Base-by-base conservation (phyloP, 2,329 filamentous ascomycete species). In the Fusarium longipes region DNA sequence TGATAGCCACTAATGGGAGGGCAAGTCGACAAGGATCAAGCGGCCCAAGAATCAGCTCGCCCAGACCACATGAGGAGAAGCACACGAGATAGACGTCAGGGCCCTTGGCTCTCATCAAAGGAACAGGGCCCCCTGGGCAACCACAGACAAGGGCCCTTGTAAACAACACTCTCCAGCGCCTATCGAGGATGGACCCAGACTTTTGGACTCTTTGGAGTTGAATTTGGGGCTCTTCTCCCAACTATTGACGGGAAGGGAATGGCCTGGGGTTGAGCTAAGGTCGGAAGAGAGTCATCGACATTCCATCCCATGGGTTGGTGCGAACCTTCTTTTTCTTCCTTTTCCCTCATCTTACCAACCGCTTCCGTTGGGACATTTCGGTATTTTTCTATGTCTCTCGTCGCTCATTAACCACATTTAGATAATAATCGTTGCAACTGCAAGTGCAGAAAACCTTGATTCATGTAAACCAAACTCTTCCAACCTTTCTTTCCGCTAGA, bases 1-100 rank as follows among this genome's bases (percentile, higher is more conserved):
- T 63, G 66, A 63, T 45, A 67, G 49, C 66, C 66, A 68, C 62
- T 67, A 52, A 67, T 50, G 57, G 66, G 66, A 69, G 57, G 42
- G 62, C 62, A 63, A 59, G 29, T 22, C 24, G 32, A 43, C 66
- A 57, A 27, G 66, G 66, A 55, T 62, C 12, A 44, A 33, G 36
- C 45, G 33, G 52, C 57, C 45, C 57, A 68, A 63, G 48, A 61
- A 60, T 61, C 57, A 49, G 25, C 29, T 52, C 50, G 44, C 51
- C 40, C 63, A 61, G 49, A 40, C 44, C 29, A 45, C 42, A 45
- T 45, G 27, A 51, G 53, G 42, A 47, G 44, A 25, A 38, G 29
- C 36, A 60, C 44, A 45, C 47, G 47, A 61, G 50, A 57, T 49
- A 54, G 57, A 65, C 54, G 49, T 68, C 64, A 68, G 32, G 64